Evolutionary conservation across 2,329 filamentous ascomycete genomes (phyloP), one percentile per base, ranked within the genome.

Genomic region (Blumeriella jaapii): DNA sequence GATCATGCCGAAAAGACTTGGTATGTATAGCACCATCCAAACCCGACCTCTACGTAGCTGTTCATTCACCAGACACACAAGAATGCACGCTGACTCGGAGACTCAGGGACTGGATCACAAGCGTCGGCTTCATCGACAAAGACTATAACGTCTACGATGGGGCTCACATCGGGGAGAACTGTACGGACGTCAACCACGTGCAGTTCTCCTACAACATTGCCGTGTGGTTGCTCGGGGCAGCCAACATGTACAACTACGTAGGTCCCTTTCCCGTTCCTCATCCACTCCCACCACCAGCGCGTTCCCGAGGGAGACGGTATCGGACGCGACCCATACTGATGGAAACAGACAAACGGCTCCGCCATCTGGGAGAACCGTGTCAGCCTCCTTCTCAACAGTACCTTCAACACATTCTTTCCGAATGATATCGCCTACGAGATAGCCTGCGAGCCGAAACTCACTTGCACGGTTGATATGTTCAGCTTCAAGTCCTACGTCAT

Each of bases 1-100:
- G 69, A 82, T 9, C 86, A 80, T 81, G 84, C 83, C 0, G 66
- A 72, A 40, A 77, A 65, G 49, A 63, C 78, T 7, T 94, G 76
- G n/a, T n/a, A n/a, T n/a, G n/a, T n/a, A n/a, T n/a, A n/a, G n/a
- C n/a, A n/a, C n/a, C n/a, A n/a, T n/a, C n/a, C n/a, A n/a, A n/a
- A n/a, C n/a, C n/a, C n/a, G n/a, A n/a, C n/a, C n/a, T n/a, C n/a
- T n/a, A n/a, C n/a, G n/a, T n/a, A n/a, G n/a, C n/a, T n/a, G n/a
- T n/a, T n/a, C n/a, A n/a, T n/a, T n/a, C n/a, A n/a, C n/a, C n/a
- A n/a, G n/a, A n/a, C n/a, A n/a, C n/a, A n/a, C n/a, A n/a, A n/a
- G n/a, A n/a, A n/a, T n/a, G n/a, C n/a, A n/a, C n/a, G n/a, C n/a
- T n/a, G n/a, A n/a, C n/a, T n/a, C n/a, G n/a, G n/a, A n/a, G n/a